phyloP scores from a whole-genome alignment of 352 stramenopile genomes.

The Phytophthora citricola region DNA sequence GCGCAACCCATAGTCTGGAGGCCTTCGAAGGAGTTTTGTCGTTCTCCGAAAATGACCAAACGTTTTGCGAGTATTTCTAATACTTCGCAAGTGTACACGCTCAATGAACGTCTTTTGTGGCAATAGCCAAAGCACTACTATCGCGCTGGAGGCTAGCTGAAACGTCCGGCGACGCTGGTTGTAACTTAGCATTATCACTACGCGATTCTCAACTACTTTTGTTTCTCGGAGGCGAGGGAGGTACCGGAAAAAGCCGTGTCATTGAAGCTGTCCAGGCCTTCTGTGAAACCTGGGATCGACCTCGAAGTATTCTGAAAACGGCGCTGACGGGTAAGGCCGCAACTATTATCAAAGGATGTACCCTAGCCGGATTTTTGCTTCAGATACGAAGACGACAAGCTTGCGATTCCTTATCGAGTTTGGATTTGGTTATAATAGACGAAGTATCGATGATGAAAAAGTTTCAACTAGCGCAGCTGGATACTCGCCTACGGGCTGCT shows the following conservation, averaged over 20 bases:
- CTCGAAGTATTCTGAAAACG: constrained; percentile 2
- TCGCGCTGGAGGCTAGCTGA: not conserved
- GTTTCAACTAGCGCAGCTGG: constrained; percentile 1
- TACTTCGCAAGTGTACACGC: not conserved
- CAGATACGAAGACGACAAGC: not conserved
- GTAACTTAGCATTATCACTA: not conserved
- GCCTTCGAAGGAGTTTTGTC: not conserved
- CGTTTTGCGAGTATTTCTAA: not conserved
- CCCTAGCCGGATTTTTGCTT: constrained; percentile 6
- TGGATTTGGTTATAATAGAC: constrained; percentile 18
- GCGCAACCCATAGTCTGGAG: not conserved
- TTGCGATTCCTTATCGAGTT: not conserved
- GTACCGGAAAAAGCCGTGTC: constrained; percentile 10
- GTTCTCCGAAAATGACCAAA: not conserved
- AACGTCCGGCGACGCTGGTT: not conserved
- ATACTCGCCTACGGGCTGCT: not conserved
- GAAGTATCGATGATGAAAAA: constrained; percentile 19
- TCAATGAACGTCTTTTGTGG: not conserved
- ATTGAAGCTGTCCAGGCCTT: not conserved
- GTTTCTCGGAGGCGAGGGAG: constrained; percentile 4
- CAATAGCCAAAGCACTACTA: not conserved
- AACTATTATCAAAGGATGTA: constrained; percentile 7
- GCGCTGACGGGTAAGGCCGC: constrained; percentile 11
- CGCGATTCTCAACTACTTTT: not conserved
- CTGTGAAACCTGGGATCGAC: constrained; percentile 6